These are phyloP conservation scores for Spiraea crenata DNA, from an alignment of 331 rosid species.

Conservation along the genomic window DNA sequence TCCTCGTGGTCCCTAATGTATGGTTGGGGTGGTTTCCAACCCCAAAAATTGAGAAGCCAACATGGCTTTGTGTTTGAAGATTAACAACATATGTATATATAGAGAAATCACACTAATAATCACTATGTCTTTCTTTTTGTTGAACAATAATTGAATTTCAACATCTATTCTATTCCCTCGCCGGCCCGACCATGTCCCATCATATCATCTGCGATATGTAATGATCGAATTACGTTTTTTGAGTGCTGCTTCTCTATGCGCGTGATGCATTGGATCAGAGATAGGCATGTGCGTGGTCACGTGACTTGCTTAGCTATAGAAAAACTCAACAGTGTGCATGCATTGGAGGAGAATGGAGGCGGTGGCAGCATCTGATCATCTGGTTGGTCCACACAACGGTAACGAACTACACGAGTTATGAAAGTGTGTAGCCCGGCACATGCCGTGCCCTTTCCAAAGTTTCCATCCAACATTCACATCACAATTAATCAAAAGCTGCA, in stretches of 20 bases:
- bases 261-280: too few species aligned
- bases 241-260: too few species aligned
- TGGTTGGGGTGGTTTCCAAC: conserved; percentile 33
- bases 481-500: too few species aligned
- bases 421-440: too few species aligned
- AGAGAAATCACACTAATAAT: neutral
- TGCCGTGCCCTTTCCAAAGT: too few species aligned
- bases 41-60: neutral
- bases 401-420: too few species aligned
- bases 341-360: conserved; percentile 46
- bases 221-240: too few species aligned
- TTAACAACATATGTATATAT: neutral
- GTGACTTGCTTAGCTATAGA: neutral
- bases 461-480: too few species aligned
- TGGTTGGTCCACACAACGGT: too few species aligned
- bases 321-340: conserved; percentile 32
- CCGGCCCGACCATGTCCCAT: neutral
- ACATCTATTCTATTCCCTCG: neutral
- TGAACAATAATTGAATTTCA: neutral
- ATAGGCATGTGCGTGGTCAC: conserved; percentile 35
- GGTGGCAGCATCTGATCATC: conserved; percentile 19
- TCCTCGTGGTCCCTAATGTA: conserved; percentile 36
- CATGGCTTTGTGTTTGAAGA: neutral
- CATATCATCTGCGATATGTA: too few species aligned
- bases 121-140: neutral